Base-by-base conservation (phyloP, 176 grass and related monocot genomes). In the Oryza meyeriana region DNA sequence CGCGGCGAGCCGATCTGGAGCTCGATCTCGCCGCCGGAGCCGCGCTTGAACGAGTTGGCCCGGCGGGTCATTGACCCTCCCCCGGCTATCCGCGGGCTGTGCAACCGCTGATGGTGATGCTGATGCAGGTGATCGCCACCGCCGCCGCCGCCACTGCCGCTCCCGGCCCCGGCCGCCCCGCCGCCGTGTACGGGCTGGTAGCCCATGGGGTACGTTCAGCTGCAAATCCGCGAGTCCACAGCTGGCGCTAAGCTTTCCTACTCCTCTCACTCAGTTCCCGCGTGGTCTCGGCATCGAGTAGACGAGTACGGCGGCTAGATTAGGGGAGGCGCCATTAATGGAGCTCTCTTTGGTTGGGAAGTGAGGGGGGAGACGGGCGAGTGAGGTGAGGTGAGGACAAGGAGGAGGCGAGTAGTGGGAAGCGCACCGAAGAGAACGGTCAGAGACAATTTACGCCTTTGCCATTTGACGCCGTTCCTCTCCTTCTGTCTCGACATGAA, bases 1-100 rank as follows among this genome's bases (percentile, higher is more conserved):
- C 88, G 85, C 29, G 95, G 95, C 20, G 95, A 98, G 79, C 91
- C 90, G 87, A 95, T 98, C 93, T 98, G 96, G 35, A 98, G 91
- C 86, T 98, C 96, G 80, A 98, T 84, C 55, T 98, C 90, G 72
- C 87, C 88, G 50, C 40, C 71, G 25, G 73, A 71, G 63, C 77
- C 85, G 61, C 96, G 93, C 83, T 98, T 98, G 89, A 98, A 98
- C 9, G 96, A 98, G 79, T 86, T 88, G 64, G 96, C 87, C 52
- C 96, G 93, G 40, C 96, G 96, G 16, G 96, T 98, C 96, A 98
- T 95, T 13, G 85, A 91, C 45, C 88, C 90, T 16, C 83, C 92
- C 45, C 64, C 90, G 55, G 89, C 74, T 72, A 95, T 81, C 36
- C 96, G 90, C 20, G 96, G 93, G 79, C 96, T 98, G 70, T 91